Conservation (phyloP, 768 basidiomycete species). For the Mycena indigotica region DNA sequence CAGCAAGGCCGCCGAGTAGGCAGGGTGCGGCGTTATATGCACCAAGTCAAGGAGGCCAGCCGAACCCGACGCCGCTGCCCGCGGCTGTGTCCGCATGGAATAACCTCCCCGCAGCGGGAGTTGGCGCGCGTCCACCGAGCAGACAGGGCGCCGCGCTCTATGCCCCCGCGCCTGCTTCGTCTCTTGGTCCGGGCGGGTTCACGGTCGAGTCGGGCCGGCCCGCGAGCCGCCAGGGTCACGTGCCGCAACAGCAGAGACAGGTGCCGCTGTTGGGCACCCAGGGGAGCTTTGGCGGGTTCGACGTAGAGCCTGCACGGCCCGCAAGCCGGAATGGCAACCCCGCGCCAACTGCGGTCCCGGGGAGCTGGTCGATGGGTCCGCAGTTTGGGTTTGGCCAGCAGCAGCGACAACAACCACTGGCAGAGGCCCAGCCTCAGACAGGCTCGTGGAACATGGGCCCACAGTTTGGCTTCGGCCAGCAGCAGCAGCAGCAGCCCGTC, state of each 20-base stretch:
- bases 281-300: neutral
- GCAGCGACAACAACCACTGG: too few relatives aligned
- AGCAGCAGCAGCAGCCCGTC: neutral
- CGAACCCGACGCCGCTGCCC: neutral
- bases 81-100: neutral
- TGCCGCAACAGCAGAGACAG: too few relatives aligned
- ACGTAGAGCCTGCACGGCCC: neutral
- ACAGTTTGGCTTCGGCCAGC: too few relatives aligned
- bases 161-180: neutral
- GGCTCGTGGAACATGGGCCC: too few relatives aligned
- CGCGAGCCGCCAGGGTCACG: neutral
- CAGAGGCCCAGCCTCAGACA: too few relatives aligned
- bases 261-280: neutral
- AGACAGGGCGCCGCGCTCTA: neutral
- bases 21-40: neutral
- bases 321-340: neutral
- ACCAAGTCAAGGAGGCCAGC: neutral
- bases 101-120: too few relatives aligned
- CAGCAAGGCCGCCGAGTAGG: neutral
- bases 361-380: neutral
- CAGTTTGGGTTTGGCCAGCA: neutral
- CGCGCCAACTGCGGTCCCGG: neutral
- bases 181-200: neutral
- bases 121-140: neutral
- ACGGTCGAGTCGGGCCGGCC: neutral